Evolutionary conservation across 2,329 filamentous ascomycete species (phyloP).

Genomic region (Trematosphaeria pertusa): DNA sequence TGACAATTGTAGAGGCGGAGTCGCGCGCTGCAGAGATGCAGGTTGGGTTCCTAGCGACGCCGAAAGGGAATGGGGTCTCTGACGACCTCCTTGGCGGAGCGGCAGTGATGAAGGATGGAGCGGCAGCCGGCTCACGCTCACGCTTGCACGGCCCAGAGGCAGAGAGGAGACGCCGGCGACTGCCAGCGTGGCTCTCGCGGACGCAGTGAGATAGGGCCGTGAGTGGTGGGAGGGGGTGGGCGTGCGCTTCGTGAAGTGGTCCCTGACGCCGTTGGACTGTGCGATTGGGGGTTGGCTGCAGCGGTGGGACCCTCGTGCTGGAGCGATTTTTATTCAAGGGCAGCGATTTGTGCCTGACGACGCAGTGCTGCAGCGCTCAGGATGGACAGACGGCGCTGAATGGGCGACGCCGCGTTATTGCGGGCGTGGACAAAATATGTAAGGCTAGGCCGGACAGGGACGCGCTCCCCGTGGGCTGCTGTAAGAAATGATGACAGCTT

Average conservation of each 20-base stretch:
- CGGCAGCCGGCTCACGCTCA: slow-evolving; percentile 24
- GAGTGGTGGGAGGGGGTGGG: slow-evolving; percentile 2
- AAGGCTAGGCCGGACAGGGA: slow-evolving; percentile 29
- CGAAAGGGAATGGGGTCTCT: slow-evolving; percentile 15
- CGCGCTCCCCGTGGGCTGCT: slow-evolving; percentile 24
- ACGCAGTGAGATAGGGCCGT: slow-evolving; percentile 10
- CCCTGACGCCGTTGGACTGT: slow-evolving; percentile 32
- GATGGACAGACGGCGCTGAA: slow-evolving; percentile 29
- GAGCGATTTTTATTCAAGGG: slow-evolving; percentile 15
- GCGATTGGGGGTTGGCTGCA: slow-evolving; percentile 20
- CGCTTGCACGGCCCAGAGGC: slow-evolving; percentile 21
- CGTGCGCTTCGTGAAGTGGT: slow-evolving; percentile 25
- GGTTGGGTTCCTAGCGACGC: slow-evolving; percentile 24
- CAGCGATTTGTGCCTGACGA: slow-evolving; percentile 37
- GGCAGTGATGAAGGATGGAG: slow-evolving; percentile 17
- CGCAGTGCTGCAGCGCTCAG: slow-evolving; percentile 23
- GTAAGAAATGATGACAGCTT: not conserved
- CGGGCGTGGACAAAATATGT: slow-evolving; percentile 21
- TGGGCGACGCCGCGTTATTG: slow-evolving; percentile 27
- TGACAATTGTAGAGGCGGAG: slow-evolving; percentile 24
- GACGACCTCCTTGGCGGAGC: slow-evolving; percentile 15
- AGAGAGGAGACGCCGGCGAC: slow-evolving; percentile 15
- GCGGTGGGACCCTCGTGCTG: slow-evolving; percentile 8
- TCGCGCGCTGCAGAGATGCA: slow-evolving; percentile 12
- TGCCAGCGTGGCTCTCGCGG: slow-evolving; percentile 38